A percentile compares a stretch with the other conserved stretches of the same genome.
phyloP scores from a whole-genome alignment of 352 stramenopile genomes.

The Globisporangium perplexum region DNA sequence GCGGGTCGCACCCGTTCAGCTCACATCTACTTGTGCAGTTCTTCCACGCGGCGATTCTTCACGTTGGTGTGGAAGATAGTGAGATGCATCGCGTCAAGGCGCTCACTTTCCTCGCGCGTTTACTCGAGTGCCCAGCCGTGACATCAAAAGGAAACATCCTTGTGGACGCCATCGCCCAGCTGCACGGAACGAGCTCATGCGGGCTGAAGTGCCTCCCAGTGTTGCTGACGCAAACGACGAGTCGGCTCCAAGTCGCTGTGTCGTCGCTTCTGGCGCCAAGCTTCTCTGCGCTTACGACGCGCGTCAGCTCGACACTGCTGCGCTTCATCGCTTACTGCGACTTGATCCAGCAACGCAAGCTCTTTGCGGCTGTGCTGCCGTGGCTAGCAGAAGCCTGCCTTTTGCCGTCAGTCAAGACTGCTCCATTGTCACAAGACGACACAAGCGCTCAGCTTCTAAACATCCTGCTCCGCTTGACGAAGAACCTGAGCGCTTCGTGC shows the following conservation, averaged over 20 bases:
- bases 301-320: constrained; percentile 36
- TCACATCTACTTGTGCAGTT: constrained; percentile 32
- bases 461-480: constrained; percentile 51
- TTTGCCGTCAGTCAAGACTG: neutral
- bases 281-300: constrained; percentile 23
- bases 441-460: constrained; percentile 21
- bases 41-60: constrained; percentile 37
- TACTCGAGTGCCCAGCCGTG: constrained; percentile 3
- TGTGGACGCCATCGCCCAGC: constrained; percentile 19
- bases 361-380: constrained; percentile 39
- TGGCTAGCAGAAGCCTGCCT: constrained; percentile 48
- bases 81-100: constrained; percentile 24
- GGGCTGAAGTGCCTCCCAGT: constrained; percentile 5
- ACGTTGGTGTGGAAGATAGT: constrained; percentile 40
- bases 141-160: constrained; percentile 10
- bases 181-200: constrained; percentile 1
- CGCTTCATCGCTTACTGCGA: constrained; percentile 32
- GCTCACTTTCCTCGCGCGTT: constrained; percentile 17
- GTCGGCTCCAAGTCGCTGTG: constrained; percentile 24
- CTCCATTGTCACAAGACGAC: neutral
- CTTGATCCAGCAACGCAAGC: constrained; percentile 35
- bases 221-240: constrained; percentile 18
- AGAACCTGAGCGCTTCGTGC: constrained; percentile 27
- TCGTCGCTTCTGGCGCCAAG: constrained; percentile 26
- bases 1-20: neutral